Percentiles rank a stretch among this genome's conserved stretches.
Conservation (phyloP, 2,329 filamentous ascomycete genomes). For the Epichloe bromicola region DNA sequence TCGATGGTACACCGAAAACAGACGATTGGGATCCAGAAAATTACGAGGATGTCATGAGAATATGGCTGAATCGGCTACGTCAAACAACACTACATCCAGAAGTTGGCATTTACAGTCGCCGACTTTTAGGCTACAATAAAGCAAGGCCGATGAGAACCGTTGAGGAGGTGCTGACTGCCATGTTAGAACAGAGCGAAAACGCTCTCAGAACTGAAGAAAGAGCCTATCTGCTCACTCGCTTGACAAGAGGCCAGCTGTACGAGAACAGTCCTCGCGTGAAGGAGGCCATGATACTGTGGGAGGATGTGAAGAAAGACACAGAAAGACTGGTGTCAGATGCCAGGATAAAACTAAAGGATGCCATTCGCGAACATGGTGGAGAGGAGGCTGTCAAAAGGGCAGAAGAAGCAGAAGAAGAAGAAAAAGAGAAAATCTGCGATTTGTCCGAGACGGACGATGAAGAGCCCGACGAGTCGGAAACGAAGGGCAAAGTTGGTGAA, state of each 20-base stretch:
- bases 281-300: conserved; percentile 60
- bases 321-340: conserved; percentile 46
- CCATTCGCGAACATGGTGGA: conserved; percentile 24
- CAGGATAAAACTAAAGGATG: conserved; percentile 44
- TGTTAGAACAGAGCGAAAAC: conserved; percentile 76
- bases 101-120: conserved; percentile 54
- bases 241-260: conserved; percentile 63
- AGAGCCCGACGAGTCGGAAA: conserved; percentile 21
- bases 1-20: conserved; percentile 46
- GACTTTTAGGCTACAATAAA: conserved; percentile 46
- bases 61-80: conserved; percentile 63
- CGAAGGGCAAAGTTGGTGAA: conserved; percentile 35
- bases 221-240: conserved; percentile 44
- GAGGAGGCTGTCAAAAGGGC: conserved; percentile 1
- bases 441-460: conserved; percentile 22
- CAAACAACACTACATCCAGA: conserved; percentile 81
- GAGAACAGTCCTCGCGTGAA: conserved; percentile 59
- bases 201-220: conserved; percentile 57
- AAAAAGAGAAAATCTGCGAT: conserved; percentile 3
- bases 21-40: conserved; percentile 54
- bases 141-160: conserved; percentile 65
- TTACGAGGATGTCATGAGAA: conserved; percentile 59
- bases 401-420: conserved; percentile 4
- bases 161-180: conserved; percentile 72
- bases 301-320: conserved; percentile 35